These are phyloP conservation scores for Nematocida sp. DNA, from an alignment of 371 early-diverging fungal genomes.

Conservation along the genomic window DNA sequence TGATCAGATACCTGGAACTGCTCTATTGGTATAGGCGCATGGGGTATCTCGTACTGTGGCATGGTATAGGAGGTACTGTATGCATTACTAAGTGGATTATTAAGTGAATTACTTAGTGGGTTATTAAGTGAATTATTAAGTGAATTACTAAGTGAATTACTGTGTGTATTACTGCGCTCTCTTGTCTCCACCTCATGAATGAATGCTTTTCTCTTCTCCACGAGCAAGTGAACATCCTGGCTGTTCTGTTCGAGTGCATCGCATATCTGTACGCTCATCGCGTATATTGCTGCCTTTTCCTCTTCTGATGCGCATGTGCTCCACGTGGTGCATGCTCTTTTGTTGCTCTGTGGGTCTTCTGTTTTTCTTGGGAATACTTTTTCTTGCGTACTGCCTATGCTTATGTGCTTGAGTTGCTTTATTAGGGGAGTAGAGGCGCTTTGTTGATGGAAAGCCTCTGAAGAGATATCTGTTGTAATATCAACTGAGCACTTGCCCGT, in stretches of 20 bases:
- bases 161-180: too few relatives aligned
- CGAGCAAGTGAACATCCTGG: background rate
- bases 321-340: background rate
- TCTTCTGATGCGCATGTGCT: background rate
- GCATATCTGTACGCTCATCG: background rate
- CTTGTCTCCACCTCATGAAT: background rate
- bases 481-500: too few relatives aligned
- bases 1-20: too few relatives aligned
- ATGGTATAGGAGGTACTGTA: background rate
- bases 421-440: background rate
- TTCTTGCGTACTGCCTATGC: too few relatives aligned
- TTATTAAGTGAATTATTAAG: too few relatives aligned
- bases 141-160: too few relatives aligned
- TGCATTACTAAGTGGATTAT: too few relatives aligned
- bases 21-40: too few relatives aligned
- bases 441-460: background rate
- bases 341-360: background rate
- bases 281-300: background rate
- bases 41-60: too few relatives aligned
- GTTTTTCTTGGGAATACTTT: too few relatives aligned
- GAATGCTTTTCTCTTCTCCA: slow-evolving; percentile 3
- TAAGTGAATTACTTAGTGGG: too few relatives aligned
- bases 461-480: too few relatives aligned
- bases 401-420: background rate
- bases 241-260: slow-evolving; percentile 13